These are phyloP conservation scores for Brasenia schreberi DNA, from an alignment of 164 flowering plant species.

Conservation along the genomic window DNA sequence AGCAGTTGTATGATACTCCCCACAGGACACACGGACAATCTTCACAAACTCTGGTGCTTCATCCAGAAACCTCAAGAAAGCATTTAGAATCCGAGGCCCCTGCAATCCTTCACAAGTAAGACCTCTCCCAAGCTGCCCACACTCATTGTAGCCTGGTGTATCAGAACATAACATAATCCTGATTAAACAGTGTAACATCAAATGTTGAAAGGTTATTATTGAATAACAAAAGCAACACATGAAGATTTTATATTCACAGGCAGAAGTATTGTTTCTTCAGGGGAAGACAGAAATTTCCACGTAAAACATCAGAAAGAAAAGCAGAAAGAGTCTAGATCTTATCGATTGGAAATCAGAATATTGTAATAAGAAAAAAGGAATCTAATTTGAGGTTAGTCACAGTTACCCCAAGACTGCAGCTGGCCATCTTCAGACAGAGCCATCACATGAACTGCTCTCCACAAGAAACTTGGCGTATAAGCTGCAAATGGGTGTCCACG, in stretches of 20 bases:
- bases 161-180: slow-evolving; percentile 22
- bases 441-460: slow-evolving; percentile 84
- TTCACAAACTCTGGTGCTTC: slow-evolving; percentile 97
- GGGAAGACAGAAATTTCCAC: too few species aligned
- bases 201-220: background rate
- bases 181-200: slow-evolving; percentile 15
- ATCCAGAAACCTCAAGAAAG: slow-evolving; percentile 74
- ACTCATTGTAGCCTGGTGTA: slow-evolving; percentile 95
- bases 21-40: slow-evolving; percentile 86
- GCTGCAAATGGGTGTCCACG: slow-evolving; percentile 21
- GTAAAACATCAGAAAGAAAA: too few species aligned
- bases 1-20: slow-evolving; percentile 98
- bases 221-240: background rate
- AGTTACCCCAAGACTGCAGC: slow-evolving; percentile 89
- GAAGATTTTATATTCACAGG: too few species aligned
- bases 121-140: slow-evolving; percentile 99
- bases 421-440: slow-evolving; percentile 87
- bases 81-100: slow-evolving; percentile 68
- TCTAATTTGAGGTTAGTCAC: background rate
- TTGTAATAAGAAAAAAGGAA: too few species aligned
- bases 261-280: too few species aligned
- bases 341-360: too few species aligned
- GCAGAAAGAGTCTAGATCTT: too few species aligned
- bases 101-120: slow-evolving; percentile 94
- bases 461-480: slow-evolving; percentile 85